Conservation (phyloP, 75 land plant species). For the Cryptomeria japonica region DNA sequence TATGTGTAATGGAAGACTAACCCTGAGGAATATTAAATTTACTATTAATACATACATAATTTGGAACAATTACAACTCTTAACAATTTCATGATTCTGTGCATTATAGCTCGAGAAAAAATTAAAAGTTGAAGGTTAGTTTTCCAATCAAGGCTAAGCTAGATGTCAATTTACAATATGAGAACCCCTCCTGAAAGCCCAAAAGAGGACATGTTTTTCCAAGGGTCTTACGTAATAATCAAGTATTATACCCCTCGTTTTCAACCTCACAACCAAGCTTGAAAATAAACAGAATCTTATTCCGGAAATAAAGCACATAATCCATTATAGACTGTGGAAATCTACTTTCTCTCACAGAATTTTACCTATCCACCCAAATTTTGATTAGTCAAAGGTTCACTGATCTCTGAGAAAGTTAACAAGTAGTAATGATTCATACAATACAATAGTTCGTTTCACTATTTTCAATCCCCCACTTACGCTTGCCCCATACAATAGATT, state of each 20-base stretch:
- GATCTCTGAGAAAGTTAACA: neutral
- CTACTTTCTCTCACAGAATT: too few relatives aligned
- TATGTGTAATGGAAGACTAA: neutral
- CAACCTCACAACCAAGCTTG: neutral
- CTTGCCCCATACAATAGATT: neutral
- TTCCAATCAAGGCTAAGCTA: neutral
- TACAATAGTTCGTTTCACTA: neutral
- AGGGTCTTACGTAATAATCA: neutral
- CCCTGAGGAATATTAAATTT: neutral
- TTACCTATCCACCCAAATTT: neutral
- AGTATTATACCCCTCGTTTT: neutral
- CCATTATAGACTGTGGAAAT: too few relatives aligned
- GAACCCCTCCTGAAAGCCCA: neutral
- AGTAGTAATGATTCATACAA: neutral
- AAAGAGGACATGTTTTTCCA: neutral
- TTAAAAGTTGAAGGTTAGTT: neutral
- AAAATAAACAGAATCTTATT: neutral
- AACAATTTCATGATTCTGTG: neutral
- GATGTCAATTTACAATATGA: neutral
- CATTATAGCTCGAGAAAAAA: neutral
- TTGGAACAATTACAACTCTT: neutral
- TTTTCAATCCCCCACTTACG: neutral
- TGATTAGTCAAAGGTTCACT: neutral
- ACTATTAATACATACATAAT: neutral
- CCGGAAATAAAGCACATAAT: too few relatives aligned